Base-by-base conservation (phyloP, 1,139 yeast species). In the Yamadazyma diospyri region DNA sequence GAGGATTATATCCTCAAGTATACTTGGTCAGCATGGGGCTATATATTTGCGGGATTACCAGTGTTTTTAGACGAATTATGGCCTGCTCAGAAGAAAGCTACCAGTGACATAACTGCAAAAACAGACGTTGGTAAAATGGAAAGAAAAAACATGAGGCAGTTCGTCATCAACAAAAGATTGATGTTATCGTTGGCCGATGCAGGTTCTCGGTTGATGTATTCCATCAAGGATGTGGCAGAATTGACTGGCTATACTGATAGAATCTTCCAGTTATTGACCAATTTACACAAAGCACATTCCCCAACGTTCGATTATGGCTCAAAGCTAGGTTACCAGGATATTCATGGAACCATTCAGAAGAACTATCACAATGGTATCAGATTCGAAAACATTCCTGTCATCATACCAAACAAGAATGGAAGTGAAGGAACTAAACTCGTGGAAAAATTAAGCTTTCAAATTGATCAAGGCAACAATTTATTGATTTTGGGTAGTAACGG, bases 11-110 rank as follows among this genome's bases (percentile, higher is more conserved):
- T 88, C 30, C 71, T 89, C 55, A 89, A 88, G 59, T 88, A 86
- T 52, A 80, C 94, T 12, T 89, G 97, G 97, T 87, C 95, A 3
- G 95, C 95, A 0, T 72, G 92, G 63, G 97, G 97, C 8, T 88
- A 88, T 53, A 62, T 87, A 19, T 88, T 86, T 64, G 87, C 96
- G 1, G 85, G 95, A 1, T 72, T 88, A 41, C 97, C 97, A 2
- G 92, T 88, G 16, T 66, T 69, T 37, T 53, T 69, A 35, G 75
- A 67, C 36, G 75, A 69, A 39, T 45, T 67, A 20, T 64, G 64
- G 62, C 67, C 68, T 8, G 35, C 41, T 21, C 31, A 41, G 16
- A 34, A 38, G 13, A 34, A 39, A 7, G 26, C 29, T 6, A 32
- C 30, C 3, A 29, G 25, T 5, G 15, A 32, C 2, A 27, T 7